These are phyloP conservation scores for Naegleria fowleri DNA, from an alignment of 208 protist species.

Conservation along the genomic window DNA sequence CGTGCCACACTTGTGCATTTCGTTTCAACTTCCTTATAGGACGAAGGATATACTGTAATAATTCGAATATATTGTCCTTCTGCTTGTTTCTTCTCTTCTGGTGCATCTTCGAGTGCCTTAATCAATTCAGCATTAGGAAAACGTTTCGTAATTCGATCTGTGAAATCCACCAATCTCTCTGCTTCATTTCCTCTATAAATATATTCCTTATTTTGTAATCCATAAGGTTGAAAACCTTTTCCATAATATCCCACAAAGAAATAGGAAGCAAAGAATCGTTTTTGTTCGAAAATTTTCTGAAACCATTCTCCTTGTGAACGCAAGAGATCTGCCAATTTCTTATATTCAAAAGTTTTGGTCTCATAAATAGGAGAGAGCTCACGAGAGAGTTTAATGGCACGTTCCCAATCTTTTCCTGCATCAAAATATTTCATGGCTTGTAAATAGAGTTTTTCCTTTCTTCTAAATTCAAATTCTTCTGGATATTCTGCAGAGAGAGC, in stretches of 20 bases:
- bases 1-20: not conserved
- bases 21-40: not conserved
- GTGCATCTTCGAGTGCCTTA: conserved; percentile 1
- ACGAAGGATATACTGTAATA: conserved; percentile 29
- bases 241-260: conserved; percentile 31
- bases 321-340: conserved; percentile 21
- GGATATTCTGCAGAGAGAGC: not conserved
- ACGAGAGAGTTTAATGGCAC: not conserved
- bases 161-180: conserved; percentile 33
- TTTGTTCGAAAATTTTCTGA: not conserved
- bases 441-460: not conserved
- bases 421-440: conserved; percentile 27
- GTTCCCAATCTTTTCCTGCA: conserved; percentile 25
- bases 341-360: not conserved
- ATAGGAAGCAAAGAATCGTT: conserved; percentile 22
- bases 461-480: not conserved
- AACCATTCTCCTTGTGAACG: not conserved
- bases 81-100: conserved; percentile 11
- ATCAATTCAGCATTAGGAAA: conserved; percentile 39
- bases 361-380: not conserved
- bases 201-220: conserved; percentile 33
- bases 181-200: conserved; percentile 34
- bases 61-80: conserved; percentile 35
- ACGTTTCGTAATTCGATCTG: conserved; percentile 29
- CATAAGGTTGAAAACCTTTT: not conserved